Evolutionary conservation across 1,139 yeast species (phyloP).

Genomic region (Candida pseudoviswanathii): DNA sequence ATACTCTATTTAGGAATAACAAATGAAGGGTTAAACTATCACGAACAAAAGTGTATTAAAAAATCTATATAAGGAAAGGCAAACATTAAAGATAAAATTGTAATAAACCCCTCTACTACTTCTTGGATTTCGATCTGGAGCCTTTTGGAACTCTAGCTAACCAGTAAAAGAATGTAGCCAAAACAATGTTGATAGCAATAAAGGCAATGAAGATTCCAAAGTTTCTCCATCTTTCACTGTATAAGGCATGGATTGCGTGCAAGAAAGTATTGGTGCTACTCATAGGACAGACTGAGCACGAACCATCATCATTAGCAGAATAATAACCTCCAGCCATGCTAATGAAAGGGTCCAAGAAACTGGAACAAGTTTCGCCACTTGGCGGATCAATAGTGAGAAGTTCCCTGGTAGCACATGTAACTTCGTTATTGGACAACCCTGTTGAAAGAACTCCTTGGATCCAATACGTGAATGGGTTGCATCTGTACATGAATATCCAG

Average conservation of each 20-base stretch:
- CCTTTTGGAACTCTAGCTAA: constrained; percentile 74
- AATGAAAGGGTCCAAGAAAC: constrained; percentile 51
- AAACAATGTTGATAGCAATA: constrained; percentile 53
- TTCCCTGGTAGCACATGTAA: constrained; percentile 29
- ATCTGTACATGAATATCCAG: constrained; percentile 63
- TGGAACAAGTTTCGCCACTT: constrained; percentile 59
- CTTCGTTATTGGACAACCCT: constrained; percentile 28
- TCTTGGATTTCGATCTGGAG: constrained; percentile 20
- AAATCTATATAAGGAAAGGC: background rate
- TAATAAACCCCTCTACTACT: constrained; percentile 14
- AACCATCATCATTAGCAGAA: constrained; percentile 23
- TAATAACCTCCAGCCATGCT: constrained; percentile 47
- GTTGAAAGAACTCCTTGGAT: constrained; percentile 31
- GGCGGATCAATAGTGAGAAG: constrained; percentile 30
- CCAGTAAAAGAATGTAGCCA: constrained; percentile 65
- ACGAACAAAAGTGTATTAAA: no score
- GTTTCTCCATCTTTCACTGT: constrained; percentile 64
- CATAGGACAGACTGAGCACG: constrained; percentile 56
- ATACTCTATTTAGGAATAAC: constrained; percentile 26
- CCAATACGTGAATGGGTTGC: constrained; percentile 69
- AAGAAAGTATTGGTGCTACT: constrained; percentile 55
- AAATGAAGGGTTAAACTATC: background rate
- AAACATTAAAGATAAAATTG: background rate
- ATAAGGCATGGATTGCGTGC: constrained; percentile 43
- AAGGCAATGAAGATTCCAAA: constrained; percentile 56